Evolutionary conservation across 1,139 yeast genomes (phyloP), one percentile per base, ranked within the genome.

Genomic region (Saccharomycopsis hybrid): DNA sequence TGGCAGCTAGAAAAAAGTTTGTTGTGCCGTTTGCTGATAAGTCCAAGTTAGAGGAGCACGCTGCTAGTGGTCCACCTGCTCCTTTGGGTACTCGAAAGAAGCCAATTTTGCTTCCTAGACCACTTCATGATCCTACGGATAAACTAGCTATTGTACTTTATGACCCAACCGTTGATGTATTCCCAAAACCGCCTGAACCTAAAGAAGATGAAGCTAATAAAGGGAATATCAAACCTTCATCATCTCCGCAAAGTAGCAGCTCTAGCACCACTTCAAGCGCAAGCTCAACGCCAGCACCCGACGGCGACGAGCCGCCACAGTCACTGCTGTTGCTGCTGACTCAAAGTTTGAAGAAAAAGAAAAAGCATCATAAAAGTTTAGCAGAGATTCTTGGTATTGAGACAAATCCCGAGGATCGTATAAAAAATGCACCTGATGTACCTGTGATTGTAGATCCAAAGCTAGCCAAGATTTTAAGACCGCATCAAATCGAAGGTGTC

Each of bases 401-500:
- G 4, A 71, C 71, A 47, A 68, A 70, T 48, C 77, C 82, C 0
- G 76, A 76, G 46, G 79, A 75, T 39, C 56, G 60, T 1, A 61
- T 59, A 25, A 44, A 54, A 9, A 51, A 49, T 7, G 56, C 55
- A 54, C 86, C 95, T 0, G 82, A 87, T 62, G 97, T 92, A 1
- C 96, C 99, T 0, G 98, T 92, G 5, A 97, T 94, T 1, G 86
- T 94, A 46, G 99, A 92, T 61, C 99, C 99, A 0, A 77, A 76
- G 55, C 71, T 92, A 36, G 80, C 95, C 33, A 86, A 86, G 62
- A 82, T 88, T 40, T 71, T 92, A 46, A 76, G 99, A 57, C 98
- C 98, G 0, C 99, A 92, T 72, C 99, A 92, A 65, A 82, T 92
- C 2, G 96, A 92, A 52, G 99, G 99, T 56, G 97, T 92, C 35